Evolutionary conservation across 371 early-diverging fungal genomes (phyloP).

Genomic region (Blastocladiella emersonii): DNA sequence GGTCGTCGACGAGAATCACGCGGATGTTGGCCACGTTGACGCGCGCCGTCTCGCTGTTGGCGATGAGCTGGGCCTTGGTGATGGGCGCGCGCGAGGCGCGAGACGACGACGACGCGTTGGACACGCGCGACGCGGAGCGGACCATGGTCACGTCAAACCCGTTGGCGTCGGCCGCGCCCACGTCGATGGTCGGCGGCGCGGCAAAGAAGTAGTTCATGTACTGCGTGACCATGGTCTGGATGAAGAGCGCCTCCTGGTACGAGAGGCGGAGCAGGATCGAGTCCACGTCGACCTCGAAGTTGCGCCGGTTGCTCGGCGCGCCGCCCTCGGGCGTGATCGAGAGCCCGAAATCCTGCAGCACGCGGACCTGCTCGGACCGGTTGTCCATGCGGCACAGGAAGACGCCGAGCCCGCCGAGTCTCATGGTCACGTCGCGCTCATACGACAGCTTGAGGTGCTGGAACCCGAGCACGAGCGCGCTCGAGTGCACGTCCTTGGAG

Average conservation of each 20-base stretch:
- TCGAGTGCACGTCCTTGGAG: conserved; percentile 50
- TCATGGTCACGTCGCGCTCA: conserved; percentile 55
- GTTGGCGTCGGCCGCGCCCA: conserved; percentile 12
- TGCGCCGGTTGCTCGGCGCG: conserved; percentile 7
- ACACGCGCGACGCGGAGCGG: conserved; percentile 2
- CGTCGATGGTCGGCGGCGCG: conserved; percentile 1
- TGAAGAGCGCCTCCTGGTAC: conserved; percentile 69
- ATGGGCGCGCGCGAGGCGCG: conserved; percentile 42
- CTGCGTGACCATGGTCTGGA: conserved; percentile 29
- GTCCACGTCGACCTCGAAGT: conserved; percentile 16
- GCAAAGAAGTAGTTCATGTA: conserved; percentile 50
- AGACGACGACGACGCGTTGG: conserved; percentile 20
- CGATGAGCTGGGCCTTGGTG: conserved; percentile 7
- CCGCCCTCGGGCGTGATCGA: conserved; percentile 32
- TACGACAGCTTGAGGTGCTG: conserved; percentile 62
- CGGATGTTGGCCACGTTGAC: conserved; percentile 58
- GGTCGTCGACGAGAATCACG: conserved; percentile 78
- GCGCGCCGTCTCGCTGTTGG: conserved; percentile 18
- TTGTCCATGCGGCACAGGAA: conserved; percentile 80
- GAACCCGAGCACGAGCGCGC: conserved; percentile 75
- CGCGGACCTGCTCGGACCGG: conserved; percentile 37
- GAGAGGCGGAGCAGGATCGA: conserved; percentile 28
- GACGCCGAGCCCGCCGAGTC: conserved; percentile 73
- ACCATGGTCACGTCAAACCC: background rate
- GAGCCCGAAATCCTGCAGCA: conserved; percentile 57